Conservation (phyloP, 202 grass and related monocot genomes). For the Sporobolus alterniflorus region DNA sequence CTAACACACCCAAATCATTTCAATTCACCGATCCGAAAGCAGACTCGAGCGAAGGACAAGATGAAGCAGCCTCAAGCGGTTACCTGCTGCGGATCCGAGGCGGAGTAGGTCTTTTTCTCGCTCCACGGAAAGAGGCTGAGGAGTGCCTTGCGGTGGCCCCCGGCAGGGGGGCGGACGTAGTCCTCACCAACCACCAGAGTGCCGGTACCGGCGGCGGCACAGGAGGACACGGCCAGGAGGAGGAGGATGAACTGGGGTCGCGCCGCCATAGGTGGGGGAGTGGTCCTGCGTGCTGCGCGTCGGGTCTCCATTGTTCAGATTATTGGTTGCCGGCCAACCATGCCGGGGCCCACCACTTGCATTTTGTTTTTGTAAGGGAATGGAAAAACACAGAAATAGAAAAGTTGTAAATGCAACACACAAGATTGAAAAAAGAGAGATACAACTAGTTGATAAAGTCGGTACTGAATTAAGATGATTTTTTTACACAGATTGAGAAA, state of each 20-base stretch:
- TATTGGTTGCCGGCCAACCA: too few relatives aligned
- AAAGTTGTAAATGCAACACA: too few relatives aligned
- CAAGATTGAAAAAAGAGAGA: too few relatives aligned
- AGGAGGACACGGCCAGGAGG: constrained; percentile 36
- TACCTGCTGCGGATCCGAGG: constrained; percentile 80
- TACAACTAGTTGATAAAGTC: too few relatives aligned
- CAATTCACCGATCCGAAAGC: not conserved
- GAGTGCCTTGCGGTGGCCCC: constrained; percentile 45
- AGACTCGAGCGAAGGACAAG: too few relatives aligned
- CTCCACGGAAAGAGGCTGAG: constrained; percentile 62
- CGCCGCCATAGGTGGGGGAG: constrained; percentile 16
- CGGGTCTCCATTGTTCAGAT: constrained; percentile 15
- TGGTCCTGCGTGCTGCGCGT: not conserved
- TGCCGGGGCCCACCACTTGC: too few relatives aligned
- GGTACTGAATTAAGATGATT: too few relatives aligned
- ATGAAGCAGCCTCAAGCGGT: not conserved
- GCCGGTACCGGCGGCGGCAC: not conserved
- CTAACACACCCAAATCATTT: not conserved
- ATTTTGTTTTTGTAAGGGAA: too few relatives aligned
- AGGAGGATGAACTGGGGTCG: constrained; percentile 13
- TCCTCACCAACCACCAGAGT: constrained; percentile 68
- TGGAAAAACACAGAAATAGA: too few relatives aligned
- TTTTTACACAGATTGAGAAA: too few relatives aligned
- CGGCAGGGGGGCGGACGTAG: constrained; percentile 67
- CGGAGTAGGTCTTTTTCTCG: constrained; percentile 42